phyloP scores from a whole-genome alignment of 164 flowering plant species.

The Magnolia changhungtana region DNA sequence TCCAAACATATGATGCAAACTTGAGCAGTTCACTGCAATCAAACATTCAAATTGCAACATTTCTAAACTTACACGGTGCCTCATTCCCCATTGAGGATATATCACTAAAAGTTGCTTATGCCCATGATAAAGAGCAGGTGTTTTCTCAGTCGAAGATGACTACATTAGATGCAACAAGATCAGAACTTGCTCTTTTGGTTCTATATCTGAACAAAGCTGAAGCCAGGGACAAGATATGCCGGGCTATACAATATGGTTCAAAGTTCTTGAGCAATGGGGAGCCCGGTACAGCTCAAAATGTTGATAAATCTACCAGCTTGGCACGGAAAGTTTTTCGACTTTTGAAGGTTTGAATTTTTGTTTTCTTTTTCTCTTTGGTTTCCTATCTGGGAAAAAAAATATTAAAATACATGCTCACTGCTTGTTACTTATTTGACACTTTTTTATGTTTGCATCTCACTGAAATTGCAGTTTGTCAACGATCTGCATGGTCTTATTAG shows the following conservation, averaged over 20 bases:
- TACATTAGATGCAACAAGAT: slow-evolving; percentile 73
- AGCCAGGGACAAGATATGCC: slow-evolving; percentile 97
- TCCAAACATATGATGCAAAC: too few relatives aligned
- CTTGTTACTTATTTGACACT: neutral
- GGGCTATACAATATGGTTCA: slow-evolving; percentile 98
- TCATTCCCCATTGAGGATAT: neutral
- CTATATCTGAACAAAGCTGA: slow-evolving; percentile 95
- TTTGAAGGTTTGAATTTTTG: slow-evolving; percentile 60
- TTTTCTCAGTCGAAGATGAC: slow-evolving; percentile 42
- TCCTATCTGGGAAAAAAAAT: neutral
- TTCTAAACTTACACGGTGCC: neutral
- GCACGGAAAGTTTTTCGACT: slow-evolving; percentile 98
- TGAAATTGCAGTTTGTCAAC: slow-evolving; percentile 83
- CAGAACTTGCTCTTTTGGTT: slow-evolving; percentile 86
- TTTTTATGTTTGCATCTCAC: neutral
- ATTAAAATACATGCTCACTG: neutral
- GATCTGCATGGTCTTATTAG: slow-evolving; percentile 91
- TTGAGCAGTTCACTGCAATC: too few relatives aligned
- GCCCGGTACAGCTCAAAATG: slow-evolving; percentile 95
- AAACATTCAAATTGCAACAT: neutral
- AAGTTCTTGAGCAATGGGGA: slow-evolving; percentile 91
- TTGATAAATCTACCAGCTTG: slow-evolving; percentile 89
- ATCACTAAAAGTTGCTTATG: neutral
- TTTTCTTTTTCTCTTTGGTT: neutral
- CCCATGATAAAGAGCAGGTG: neutral